phyloP scores from a whole-genome alignment of 345 rosid species.

The Eucalyptus sp. region DNA sequence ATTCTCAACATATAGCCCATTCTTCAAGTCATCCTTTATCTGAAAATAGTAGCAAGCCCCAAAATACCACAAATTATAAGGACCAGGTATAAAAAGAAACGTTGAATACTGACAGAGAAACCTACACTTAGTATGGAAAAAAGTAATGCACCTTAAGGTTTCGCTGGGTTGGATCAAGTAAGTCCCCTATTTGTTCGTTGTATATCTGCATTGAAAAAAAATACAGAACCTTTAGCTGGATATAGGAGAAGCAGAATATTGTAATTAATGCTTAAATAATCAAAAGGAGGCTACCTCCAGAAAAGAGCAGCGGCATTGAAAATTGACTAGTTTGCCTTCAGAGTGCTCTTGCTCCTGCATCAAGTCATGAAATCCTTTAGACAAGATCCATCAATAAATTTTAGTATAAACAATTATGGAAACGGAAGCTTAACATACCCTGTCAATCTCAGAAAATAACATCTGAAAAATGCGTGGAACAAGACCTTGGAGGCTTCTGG shows the following conservation, averaged over 20 bases:
- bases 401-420: not conserved
- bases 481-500: constrained; percentile 69
- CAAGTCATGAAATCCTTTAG: not conserved
- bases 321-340: constrained; percentile 60
- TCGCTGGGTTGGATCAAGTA: constrained; percentile 86
- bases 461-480: constrained; percentile 82
- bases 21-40: constrained; percentile 78
- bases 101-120: not conserved
- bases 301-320: constrained; percentile 95
- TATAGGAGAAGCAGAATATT: not conserved
- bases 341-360: constrained; percentile 62
- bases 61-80: not conserved
- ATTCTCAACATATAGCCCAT: constrained; percentile 75
- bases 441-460: constrained; percentile 70
- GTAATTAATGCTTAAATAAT: not conserved
- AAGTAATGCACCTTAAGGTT: constrained; percentile 58
- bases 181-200: constrained; percentile 86
- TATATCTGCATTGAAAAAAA: constrained; percentile 43
- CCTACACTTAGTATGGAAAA: not conserved
- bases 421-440: constrained; percentile 27
- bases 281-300: constrained; percentile 51
- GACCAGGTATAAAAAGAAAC: not conserved
- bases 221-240: not conserved
- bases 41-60: constrained; percentile 10
- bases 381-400: not conserved